Evolutionary conservation across 2,329 filamentous ascomycete genomes (phyloP), one percentile per base, ranked within the genome.

Genomic region (Truncatella angustata): DNA sequence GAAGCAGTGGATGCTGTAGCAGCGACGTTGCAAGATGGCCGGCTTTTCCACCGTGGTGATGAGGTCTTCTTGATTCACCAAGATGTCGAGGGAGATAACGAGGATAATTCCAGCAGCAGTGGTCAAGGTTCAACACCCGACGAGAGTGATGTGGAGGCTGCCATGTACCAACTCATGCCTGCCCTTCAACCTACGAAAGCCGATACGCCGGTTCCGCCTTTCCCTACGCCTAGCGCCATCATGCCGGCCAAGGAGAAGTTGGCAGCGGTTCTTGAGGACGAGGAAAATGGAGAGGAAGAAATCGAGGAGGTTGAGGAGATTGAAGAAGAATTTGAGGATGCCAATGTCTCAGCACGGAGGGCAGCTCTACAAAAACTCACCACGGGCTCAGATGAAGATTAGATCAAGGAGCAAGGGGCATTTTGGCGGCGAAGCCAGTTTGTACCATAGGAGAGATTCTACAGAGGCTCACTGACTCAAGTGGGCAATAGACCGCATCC

Each of bases 51-150:
- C 37, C 46, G 46, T 39, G 46, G 46, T 4, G 24, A 35, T 6
- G 46, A 49, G 21, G 23, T 49, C 9, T 49, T 28, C 6, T 6
- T 71, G 23, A 69, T 67, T 7, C 11, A 18, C n/a, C 6, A 37
- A 20, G 46, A 37, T 16, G 46, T 35, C 14, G 45, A 24, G n/a
- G 26, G n/a, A 10, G 24, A 21, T 7, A 21, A 32, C 11, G n/a
- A 20, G 4, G 44, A 20, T 24, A 12, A 23, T 44, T 14, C 4
- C 16, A 32, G 28, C 28, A 32, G 28, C 14, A 32, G 28, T 32
- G 28, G 7, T 47, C 43, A 16, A 18, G n/a, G 16, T 5, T 5
- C 28, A 16, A 47, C 16, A n/a, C n/a, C n/a, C n/a, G n/a, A n/a
- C n/a, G n/a, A n/a, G n/a, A n/a, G n/a, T n/a, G n/a, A n/a, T n/a